Evolutionary conservation across 139 green algal species (phyloP), one percentile per base, ranked within the genome.

Genomic region (Ettlia oleoabundans): DNA sequence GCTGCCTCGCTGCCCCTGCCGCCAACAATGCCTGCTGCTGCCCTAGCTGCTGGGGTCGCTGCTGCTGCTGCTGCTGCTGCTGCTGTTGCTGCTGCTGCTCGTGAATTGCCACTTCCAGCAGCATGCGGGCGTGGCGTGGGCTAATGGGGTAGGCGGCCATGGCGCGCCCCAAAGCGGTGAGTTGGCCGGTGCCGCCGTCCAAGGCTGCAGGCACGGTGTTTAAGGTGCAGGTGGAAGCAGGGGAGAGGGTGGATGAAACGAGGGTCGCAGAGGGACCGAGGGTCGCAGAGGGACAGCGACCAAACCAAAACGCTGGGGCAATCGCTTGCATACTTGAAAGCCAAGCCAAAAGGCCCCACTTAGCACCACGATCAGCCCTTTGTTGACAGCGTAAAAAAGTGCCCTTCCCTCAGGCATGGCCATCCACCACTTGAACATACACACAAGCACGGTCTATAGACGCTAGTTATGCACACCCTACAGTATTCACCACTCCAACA

Each of bases 71-170:
- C 38, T 32, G n/a, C 40, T 24, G 0, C 40, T 26, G 26, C 82
- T 83, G 40, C 53, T 78, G 19, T 63, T 67, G 63, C 65, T 3
- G 62, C 55, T 21, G 42, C 75, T 3, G 38, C 38, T 47, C 52
- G 28, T 32, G n/a, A 28, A 9, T 0, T 66, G 43, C 69, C 0
- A 92, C 91, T 80, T 97, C 91, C 74, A 99, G 81, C 52, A 99
- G 86, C 94, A 98, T 96, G 37, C 96, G 88, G 1, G 95, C 84
- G 68, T 98, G 95, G 43, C 96, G 89, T 0, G 96, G 96, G 38
- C 81, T 91, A 78, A 99, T 88, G 26, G 96, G 96, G 19, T 96
- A 92, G 2, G 71, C 81, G 1, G 95, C 91, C 96, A 99, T 99
- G 24, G 86, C 88, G 0, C 74, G 55, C 6, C 95, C 95, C 9